Conservation (phyloP, 1,284 basidiomycete genomes). For the Cryptococcus sp. region DNA sequence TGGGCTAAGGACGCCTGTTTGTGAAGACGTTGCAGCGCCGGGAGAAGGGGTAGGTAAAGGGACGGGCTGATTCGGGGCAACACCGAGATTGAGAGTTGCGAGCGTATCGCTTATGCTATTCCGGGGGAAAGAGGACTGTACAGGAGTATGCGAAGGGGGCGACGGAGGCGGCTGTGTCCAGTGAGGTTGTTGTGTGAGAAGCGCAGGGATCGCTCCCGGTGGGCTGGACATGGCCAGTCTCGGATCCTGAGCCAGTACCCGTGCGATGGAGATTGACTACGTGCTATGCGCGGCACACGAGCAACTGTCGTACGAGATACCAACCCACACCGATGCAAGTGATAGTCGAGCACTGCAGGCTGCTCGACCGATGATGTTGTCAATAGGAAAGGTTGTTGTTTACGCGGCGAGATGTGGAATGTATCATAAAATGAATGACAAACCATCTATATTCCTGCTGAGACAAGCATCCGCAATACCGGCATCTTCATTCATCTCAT, state of each 20-base stretch:
- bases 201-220: not conserved
- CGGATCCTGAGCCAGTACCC: not conserved
- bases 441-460: too few relatives aligned
- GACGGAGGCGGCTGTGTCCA: constrained; percentile 16
- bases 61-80: constrained; percentile 9
- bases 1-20: constrained; percentile 15
- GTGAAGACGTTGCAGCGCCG: not conserved
- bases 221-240: constrained; percentile 4
- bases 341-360: too few relatives aligned
- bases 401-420: too few relatives aligned
- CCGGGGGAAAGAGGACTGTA: constrained; percentile 3
- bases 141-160: constrained; percentile 8
- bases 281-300: too few relatives aligned
- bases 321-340: too few relatives aligned
- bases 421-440: too few relatives aligned
- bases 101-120: constrained; percentile 4
- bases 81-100: constrained; percentile 2
- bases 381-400: too few relatives aligned
- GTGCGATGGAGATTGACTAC: too few relatives aligned
- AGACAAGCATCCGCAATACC: too few relatives aligned
- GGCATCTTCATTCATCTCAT: too few relatives aligned
- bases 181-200: constrained; percentile 14
- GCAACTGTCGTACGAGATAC: too few relatives aligned
- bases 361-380: too few relatives aligned
- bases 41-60: constrained; percentile 17